These are phyloP conservation scores for Nicotiana undulata DNA, from an alignment of 257 asterid genomes.

Conservation along the genomic window DNA sequence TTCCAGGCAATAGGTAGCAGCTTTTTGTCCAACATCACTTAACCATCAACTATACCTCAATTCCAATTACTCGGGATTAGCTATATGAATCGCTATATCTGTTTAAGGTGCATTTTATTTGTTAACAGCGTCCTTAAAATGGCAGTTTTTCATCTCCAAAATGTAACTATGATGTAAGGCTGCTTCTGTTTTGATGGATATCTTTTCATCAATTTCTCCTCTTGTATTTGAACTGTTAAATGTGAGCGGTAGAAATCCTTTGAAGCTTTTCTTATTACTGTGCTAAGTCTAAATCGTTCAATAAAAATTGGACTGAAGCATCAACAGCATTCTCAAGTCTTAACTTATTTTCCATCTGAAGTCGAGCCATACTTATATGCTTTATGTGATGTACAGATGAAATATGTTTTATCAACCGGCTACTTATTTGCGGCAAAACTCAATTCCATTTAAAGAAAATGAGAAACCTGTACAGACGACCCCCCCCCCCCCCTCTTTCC, in stretches of 20 bases:
- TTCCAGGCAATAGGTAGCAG: neutral
- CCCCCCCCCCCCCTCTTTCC: too few relatives aligned
- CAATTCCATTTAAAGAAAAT: too few relatives aligned
- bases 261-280: neutral
- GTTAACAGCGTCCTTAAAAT: neutral
- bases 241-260: neutral
- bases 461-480: too few relatives aligned
- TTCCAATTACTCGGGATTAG: neutral
- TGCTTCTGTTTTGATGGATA: constrained; percentile 1
- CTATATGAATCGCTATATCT: neutral
- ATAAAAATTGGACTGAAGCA: neutral
- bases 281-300: neutral
- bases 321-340: neutral
- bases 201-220: neutral
- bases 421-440: too few relatives aligned
- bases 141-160: neutral
- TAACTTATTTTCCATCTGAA: neutral
- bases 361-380: neutral
- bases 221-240: neutral
- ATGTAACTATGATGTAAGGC: neutral
- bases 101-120: neutral
- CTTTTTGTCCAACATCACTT: neutral
- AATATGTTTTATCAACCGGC: neutral
- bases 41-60: neutral
- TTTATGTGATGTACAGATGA: neutral